Percentiles rank a stretch among this genome's conserved stretches.
phyloP scores from a whole-genome alignment of 805 yeast species.

The Candida coleopterorum region DNA sequence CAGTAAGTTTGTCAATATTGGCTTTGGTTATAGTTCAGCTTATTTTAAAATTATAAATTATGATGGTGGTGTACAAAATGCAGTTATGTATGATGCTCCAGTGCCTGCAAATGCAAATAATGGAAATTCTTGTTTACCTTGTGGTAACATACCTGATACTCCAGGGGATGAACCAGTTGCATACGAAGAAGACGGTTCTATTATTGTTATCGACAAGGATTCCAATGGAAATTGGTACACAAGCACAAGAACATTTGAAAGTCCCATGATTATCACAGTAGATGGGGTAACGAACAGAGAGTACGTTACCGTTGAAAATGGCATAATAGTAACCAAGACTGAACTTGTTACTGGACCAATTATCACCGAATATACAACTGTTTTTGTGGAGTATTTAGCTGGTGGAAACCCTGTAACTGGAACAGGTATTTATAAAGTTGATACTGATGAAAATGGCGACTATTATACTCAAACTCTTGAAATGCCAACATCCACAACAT shows the following conservation, averaged over 20 bases:
- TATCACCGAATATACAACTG: neutral
- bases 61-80: neutral
- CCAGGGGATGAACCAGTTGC: conserved; percentile 1
- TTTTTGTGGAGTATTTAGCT: neutral
- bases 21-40: neutral
- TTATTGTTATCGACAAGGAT: neutral
- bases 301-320: neutral
- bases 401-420: neutral
- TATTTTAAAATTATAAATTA: neutral
- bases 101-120: neutral
- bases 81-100: neutral
- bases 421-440: neutral
- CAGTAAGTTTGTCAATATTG: neutral
- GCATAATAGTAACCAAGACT: neutral
- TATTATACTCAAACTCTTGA: neutral
- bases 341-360: neutral
- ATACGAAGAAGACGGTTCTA: neutral
- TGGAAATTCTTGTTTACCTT: neutral
- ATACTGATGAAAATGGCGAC: neutral
- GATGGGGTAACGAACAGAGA: no score
- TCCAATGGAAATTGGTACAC: neutral
- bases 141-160: neutral
- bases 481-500: neutral
- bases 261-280: neutral
- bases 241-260: neutral